Evolutionary conservation across 257 asterid genomes (phyloP).

Genomic region (Eucommia ulmoides): DNA sequence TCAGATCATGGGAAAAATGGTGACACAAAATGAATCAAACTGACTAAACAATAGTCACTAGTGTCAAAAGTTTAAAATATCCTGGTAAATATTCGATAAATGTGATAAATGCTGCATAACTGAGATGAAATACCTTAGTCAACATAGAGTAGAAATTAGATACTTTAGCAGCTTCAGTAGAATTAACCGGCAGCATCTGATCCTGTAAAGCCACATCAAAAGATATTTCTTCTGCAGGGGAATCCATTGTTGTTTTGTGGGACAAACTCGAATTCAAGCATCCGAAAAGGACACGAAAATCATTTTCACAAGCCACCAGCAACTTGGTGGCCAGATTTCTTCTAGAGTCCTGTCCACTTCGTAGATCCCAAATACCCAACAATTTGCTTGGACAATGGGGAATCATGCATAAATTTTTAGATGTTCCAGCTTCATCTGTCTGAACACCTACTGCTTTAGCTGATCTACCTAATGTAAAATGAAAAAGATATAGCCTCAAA

Average conservation of each 20-base stretch:
- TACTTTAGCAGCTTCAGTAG: slow-evolving; percentile 46
- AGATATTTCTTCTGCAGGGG: slow-evolving; percentile 10
- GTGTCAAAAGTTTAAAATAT: neutral
- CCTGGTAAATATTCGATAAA: neutral
- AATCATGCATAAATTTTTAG: slow-evolving; percentile 11
- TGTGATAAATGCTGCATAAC: neutral
- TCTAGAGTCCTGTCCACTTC: slow-evolving; percentile 39
- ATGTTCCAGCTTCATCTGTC: slow-evolving; percentile 34
- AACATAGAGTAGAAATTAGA: slow-evolving; percentile 46
- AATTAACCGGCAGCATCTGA: slow-evolving; percentile 16
- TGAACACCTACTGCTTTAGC: slow-evolving; percentile 44
- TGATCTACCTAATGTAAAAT: slow-evolving; percentile 22
- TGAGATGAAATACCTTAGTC: slow-evolving; percentile 39
- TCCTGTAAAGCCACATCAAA: slow-evolving; percentile 18
- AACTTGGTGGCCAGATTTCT: slow-evolving; percentile 45
- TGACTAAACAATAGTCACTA: neutral
- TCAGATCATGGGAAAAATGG: neutral
- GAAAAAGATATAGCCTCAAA: slow-evolving; percentile 5
- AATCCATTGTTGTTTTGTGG: slow-evolving; percentile 7
- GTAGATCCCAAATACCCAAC: slow-evolving; percentile 51
- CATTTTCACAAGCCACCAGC: slow-evolving; percentile 43
- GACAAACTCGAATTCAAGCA: slow-evolving; percentile 26
- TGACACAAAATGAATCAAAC: neutral
- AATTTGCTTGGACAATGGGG: slow-evolving; percentile 31
- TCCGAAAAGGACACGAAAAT: slow-evolving; percentile 57